Base-by-base conservation (phyloP, 2,329 filamentous ascomycete genomes). In the Fusarium verticillioides region DNA sequence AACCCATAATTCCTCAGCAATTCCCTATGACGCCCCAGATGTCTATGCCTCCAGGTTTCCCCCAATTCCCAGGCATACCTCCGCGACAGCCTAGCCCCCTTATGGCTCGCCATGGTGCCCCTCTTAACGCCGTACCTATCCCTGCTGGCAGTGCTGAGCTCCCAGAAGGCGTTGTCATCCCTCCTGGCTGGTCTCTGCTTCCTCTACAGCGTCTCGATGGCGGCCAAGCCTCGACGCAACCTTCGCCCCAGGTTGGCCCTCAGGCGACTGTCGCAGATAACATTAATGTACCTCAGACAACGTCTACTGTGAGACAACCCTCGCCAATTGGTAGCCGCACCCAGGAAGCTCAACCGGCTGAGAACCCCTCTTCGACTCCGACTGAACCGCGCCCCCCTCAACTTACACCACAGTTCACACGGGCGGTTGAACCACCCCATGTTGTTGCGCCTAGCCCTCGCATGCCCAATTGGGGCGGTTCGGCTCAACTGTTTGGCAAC, bases 111-210 rank as follows among this genome's bases (percentile, higher is more conserved):
- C 87, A 91, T 70, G 84, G 84, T 30, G 83, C 83, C 16, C 75
- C 84, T 19, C 78, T 83, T 4, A 84, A 85, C 46, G 81, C 86
- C 15, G 80, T 84, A 19, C 83, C 87, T 3, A 90, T 92, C 58
- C 88, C 89, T 9, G 83, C 90, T 7, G 90, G 89, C 23, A 91
- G 89, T 74, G 80, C 87, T 26, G 89, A 91, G 12, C 83, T 92
- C 13, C 91, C 91, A 0, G 87, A 90, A 60, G 90, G 90, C 10
- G 85, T 93, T n/a, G 85, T 87, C 9, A 86, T 93, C 26, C 91
- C 91, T 5, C 85, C 87, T 34, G 91, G 91, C 9, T 93, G 91
- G 91, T 88, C 89, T 28, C 80, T 93, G 43, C 82, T 92, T 50
- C 90, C 91, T 30, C 83, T 93, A 5, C 87, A 91, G 71, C 85